Evolutionary conservation across 768 basidiomycete species (phyloP), one percentile per base, ranked within the genome.

Genomic region (Pisolithus microcarpus): DNA sequence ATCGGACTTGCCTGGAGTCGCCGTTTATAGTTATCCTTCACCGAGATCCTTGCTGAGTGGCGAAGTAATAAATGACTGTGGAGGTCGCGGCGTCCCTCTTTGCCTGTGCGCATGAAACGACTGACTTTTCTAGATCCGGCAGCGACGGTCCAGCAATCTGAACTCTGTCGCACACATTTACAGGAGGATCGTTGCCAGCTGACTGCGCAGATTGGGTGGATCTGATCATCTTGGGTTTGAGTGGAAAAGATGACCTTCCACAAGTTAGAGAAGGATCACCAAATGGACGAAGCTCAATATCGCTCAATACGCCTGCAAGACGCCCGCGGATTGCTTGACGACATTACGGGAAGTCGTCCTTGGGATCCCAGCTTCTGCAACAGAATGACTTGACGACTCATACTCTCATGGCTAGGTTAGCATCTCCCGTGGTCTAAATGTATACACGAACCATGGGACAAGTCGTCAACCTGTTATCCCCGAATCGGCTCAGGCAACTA

Each of bases 191-290:
- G 71, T 45, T 75, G 75, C 56, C 65, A 72, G 43, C 54, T 76
- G 24, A 59, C 47, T 24, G 63, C 73, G 16, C 63, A 64, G 18
- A 61, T 54, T 38, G 76, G 76, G 11, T 68, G 65, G 43, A 54
- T 77, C 4, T 31, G 7, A 54, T 78, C 31, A 56, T 72, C n/a
- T 61, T 79, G 7, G 76, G 77, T 24, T 52, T 78, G 45, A 68
- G 67, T 46, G 74, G 72, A 11, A 58, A 61, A 49, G 77, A 79
- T 16, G 39, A 16, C 19, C 45, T 54, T 19, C 52, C 52, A 19
- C 38, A 54, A 67, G 54, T n/a, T 61, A 18, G 53, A 53, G 21
- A 57, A 61, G 28, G 60, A 63, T 39, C 53, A 57, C 42, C 70
- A 74, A 6, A 66, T 77, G 43, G 75, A 75, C 75, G 60, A 38